Percentiles rank a stretch among this genome's conserved stretches.
Evolutionary conservation across 139 green algal species (phyloP).

Genomic region (Chlorella vulgaris): DNA sequence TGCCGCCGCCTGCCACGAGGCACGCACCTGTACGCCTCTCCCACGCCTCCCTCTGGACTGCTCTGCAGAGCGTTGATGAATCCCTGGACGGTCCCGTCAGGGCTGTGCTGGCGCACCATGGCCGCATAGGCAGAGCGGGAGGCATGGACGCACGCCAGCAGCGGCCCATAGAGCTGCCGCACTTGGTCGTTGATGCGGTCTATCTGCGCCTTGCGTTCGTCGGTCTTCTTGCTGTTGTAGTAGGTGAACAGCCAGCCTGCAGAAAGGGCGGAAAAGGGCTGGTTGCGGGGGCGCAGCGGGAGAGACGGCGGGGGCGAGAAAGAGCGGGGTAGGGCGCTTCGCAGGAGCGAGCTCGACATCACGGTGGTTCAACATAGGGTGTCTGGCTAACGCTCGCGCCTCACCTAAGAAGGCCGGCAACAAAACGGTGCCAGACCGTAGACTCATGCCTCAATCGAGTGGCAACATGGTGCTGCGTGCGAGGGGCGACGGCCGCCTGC

Average conservation of each 20-base stretch:
- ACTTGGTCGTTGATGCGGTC: constrained; percentile 88
- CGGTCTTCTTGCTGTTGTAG: constrained; percentile 76
- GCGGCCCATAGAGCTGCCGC: constrained; percentile 76
- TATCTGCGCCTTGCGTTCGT: constrained; percentile 86
- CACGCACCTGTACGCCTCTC: constrained; percentile 63
- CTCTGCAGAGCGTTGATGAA: constrained; percentile 61
- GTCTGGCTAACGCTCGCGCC: not conserved
- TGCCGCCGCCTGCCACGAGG: not conserved
- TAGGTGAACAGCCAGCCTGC: constrained; percentile 87
- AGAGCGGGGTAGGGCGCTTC: too few relatives aligned
- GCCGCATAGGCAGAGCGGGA: constrained; percentile 76
- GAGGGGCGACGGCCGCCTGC: too few relatives aligned
- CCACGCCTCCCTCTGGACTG: constrained; percentile 67
- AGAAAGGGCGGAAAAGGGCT: too few relatives aligned
- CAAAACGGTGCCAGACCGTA: not conserved
- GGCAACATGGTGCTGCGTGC: too few relatives aligned
- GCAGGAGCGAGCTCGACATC: too few relatives aligned
- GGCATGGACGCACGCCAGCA: constrained; percentile 84
- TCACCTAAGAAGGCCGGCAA: not conserved
- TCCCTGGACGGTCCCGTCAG: constrained; percentile 58
- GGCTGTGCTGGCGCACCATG: constrained; percentile 83
- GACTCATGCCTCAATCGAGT: not conserved
- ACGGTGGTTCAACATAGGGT: not conserved
- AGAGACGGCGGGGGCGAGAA: too few relatives aligned
- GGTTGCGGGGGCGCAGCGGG: not conserved